Base-by-base conservation (phyloP, 192 early-diverging fungal genomes). In the Endogone sp. region DNA sequence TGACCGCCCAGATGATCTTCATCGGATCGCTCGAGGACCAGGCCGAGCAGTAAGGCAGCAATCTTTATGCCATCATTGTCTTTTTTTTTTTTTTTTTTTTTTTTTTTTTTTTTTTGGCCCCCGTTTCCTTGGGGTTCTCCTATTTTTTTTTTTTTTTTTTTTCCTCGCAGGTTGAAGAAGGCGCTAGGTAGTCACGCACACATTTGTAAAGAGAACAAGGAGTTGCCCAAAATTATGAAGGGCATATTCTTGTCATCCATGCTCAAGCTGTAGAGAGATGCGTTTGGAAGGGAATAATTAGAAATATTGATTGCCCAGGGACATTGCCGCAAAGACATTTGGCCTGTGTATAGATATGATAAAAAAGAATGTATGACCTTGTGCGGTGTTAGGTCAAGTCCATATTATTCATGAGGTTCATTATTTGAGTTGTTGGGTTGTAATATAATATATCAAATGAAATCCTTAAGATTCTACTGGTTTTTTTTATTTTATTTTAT, bases 11-110 rank as follows among this genome's bases (percentile, higher is more conserved):
- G 32, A 90, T 91, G 75, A 85, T 94, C 68, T 94, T 94, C 65
- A 94, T 94, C 71, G 92, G 92, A 25, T 88, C 88, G 2, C 71
- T 94, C n/a, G 82, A 85, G 13, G 86, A 90, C 63, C 88, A 93
- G 71, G 92, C 91, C 2, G 85, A 81, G 58, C 76, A 82, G 76
- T 81, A 79, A 71, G 77, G 71, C n/a, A 49, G 6, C 37, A 49
- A 49, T 49, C 37, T 16, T 49, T 1, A 49, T 49, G 37, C 6
- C 1, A 60, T 23, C 8, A 60, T 60, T 60, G 59, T 10, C 27
- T 1, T 60, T 22, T 28, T 10, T 60, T 0, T 21, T 60, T 28
- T 26, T 10, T 28, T 8, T 21, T 9, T 60, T 23, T 21, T 60
- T 22, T 28, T 10, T 60, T 0, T 21, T 60, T 28, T 26, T 10